Base-by-base conservation (phyloP, 2,329 filamentous ascomycete genomes). In the Aspergillus sp. region DNA sequence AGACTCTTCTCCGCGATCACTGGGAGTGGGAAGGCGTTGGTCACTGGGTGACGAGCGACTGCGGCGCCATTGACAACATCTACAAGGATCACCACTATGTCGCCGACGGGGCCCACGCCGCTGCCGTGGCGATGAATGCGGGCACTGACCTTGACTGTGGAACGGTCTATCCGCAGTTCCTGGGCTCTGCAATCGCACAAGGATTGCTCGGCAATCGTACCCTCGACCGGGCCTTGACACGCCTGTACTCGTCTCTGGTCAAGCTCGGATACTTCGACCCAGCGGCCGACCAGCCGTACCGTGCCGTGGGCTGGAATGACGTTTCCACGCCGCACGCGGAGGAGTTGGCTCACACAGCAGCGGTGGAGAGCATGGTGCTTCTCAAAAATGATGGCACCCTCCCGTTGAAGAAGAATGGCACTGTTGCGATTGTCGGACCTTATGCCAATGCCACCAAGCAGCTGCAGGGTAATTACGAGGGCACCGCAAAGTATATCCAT, bases 11-110 rank as follows among this genome's bases (percentile, higher is more conserved):
- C 5, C 77, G 86, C 4, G 78, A 85, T 41, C 80, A 86, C 65
- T 88, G 85, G 84, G 77, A 76, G 41, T 88, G 83, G 80, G 81
- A 75, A 0, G 75, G 77, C 2, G 75, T 81, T 20, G 76, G 82
- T 48, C 79, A 86, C 57, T 87, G 81, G 64, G 76, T 88, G 31
- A 83, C 81, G 1, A 80, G 77, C 34, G 85, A 88, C 62, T 88
- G 86, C 59, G 82, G 83, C 48, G 81, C 85, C 0, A 72, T 87
- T 1, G 67, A 77, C 25, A 78, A 85, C 58, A 77, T 86, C 57
- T 82, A 72, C 54, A 64, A 70, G 14, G 72, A 72, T 7, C 78
- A 85, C 59, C 75, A 85, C 52, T 81, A 73, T 54, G 66, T 71
- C 2, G 62, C 65, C 2, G 74, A 72, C 36, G 62, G 69, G 19